A percentile compares a stretch with the other conserved stretches of the same genome.
phyloP scores from a whole-genome alignment of 1,284 basidiomycete genomes.

The Pascua sp. region DNA sequence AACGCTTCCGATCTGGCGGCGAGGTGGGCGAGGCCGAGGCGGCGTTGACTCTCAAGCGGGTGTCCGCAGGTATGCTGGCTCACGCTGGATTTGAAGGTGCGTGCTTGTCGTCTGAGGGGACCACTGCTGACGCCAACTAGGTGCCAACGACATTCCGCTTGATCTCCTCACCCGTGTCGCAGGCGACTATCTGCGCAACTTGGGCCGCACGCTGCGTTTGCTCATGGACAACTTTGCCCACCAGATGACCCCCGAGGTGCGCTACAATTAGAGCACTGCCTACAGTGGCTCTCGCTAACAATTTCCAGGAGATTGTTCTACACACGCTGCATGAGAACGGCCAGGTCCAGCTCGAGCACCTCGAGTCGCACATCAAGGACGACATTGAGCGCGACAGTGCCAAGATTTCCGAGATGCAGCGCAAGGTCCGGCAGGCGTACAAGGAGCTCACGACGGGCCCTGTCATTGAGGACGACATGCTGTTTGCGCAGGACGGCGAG shows the following conservation, averaged over 20 bases:
- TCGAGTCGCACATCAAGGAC: conserved; percentile 83
- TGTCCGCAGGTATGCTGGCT: conserved; percentile 65
- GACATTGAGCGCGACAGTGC: conserved; percentile 79
- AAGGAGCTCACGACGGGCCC: conserved; percentile 62
- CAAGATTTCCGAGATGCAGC: conserved; percentile 72
- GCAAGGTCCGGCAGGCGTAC: conserved; percentile 78
- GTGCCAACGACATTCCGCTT: conserved; percentile 60
- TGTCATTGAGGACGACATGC: conserved; percentile 60
- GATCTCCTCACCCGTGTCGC: conserved; percentile 77
- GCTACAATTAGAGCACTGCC: conserved; percentile 16
- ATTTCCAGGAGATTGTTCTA: conserved; percentile 75
- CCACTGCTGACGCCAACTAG: conserved; percentile 27
- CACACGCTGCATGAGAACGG: conserved; percentile 87
- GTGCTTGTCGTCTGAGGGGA: conserved; percentile 26
- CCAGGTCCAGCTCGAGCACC: conserved; percentile 65
- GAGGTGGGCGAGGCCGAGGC: conserved; percentile 46
- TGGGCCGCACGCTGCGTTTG: conserved; percentile 80
- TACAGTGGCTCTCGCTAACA: too few species aligned
- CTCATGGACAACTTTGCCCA: conserved; percentile 74
- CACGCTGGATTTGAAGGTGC: conserved; percentile 86
- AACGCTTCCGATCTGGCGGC: conserved; percentile 30
- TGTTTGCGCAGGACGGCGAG: conserved; percentile 76
- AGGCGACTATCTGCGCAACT: conserved; percentile 75
- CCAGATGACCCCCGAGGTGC: conserved; percentile 76
- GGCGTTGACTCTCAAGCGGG: conserved; percentile 33